phyloP scores from a whole-genome alignment of 2,329 filamentous ascomycete genomes.

The Hymenoscyphus fructigenus region DNA sequence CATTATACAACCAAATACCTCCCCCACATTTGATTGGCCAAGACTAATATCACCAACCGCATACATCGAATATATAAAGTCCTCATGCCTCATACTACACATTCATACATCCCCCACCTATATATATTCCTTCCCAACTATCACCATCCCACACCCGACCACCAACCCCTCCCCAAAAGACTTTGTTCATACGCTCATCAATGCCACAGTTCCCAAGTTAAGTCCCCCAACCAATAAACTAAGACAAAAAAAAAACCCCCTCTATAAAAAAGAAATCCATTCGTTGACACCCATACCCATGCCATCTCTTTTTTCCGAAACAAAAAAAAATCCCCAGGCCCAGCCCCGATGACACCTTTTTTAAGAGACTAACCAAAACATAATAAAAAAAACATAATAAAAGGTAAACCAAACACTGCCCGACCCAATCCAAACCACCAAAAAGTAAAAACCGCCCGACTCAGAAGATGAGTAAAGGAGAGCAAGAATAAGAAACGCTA shows the following conservation, averaged over 20 bases:
- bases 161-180: not conserved
- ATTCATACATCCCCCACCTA: not conserved
- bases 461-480: not conserved
- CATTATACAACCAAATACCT: not conserved
- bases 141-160: not conserved
- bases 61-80: too few species aligned
- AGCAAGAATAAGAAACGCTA: not conserved
- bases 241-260: not conserved
- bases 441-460: not conserved
- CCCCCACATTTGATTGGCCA: not conserved
- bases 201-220: not conserved
- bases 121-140: not conserved
- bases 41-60: not conserved
- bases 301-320: not conserved
- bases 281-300: constrained; percentile 1
- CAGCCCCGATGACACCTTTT: not conserved
- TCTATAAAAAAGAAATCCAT: constrained; percentile 4
- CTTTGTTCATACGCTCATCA: constrained; percentile 1
- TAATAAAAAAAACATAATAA: not conserved
- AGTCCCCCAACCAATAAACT: not conserved
- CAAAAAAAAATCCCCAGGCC: not conserved
- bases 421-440: not conserved
- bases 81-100: not conserved
- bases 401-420: not conserved
- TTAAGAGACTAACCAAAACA: not conserved